Percentiles rank a stretch among this genome's conserved stretches.
These are phyloP conservation scores for Mucor circinelloides DNA, from an alignment of 371 early-diverging fungal genomes.

Conservation along the genomic window DNA sequence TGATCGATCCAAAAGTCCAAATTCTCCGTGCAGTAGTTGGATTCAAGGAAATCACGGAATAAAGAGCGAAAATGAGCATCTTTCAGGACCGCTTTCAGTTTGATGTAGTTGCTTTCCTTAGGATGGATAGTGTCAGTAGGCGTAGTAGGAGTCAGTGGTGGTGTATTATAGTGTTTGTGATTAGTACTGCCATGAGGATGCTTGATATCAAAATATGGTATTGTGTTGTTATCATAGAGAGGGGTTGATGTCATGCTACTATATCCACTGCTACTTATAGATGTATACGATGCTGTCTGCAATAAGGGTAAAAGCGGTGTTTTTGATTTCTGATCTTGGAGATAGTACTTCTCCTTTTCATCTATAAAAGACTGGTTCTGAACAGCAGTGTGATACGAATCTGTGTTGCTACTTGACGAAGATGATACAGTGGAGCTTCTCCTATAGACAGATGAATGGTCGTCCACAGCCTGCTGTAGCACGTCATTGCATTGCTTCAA, in stretches of 20 bases:
- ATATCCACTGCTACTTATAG: not conserved
- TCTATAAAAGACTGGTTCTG: not conserved
- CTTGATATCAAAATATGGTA: not conserved
- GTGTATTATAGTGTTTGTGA: not conserved
- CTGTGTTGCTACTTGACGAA: not conserved
- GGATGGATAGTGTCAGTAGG: slow-evolving; percentile 22
- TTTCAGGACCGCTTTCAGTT: slow-evolving; percentile 52
- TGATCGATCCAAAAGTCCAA: slow-evolving; percentile 59
- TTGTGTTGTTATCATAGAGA: not conserved
- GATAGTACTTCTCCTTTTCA: not conserved
- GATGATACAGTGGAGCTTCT: not conserved
- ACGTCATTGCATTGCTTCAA: slow-evolving; percentile 12
- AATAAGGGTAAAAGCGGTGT: not conserved
- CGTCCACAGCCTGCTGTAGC: not conserved
- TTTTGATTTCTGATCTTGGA: not conserved
- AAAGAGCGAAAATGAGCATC: slow-evolving; percentile 44
- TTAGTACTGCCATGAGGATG: too few relatives aligned
- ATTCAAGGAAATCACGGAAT: slow-evolving; percentile 54
- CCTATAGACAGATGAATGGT: not conserved
- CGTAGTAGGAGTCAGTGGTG: not conserved
- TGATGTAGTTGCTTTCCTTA: slow-evolving; percentile 48
- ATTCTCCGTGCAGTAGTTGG: slow-evolving; percentile 61
- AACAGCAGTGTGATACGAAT: not conserved
- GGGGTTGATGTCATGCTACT: not conserved
- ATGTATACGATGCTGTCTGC: not conserved